Evolutionary conservation across 2,329 filamentous ascomycete species (phyloP).

Genomic region (Penicillium sp.): DNA sequence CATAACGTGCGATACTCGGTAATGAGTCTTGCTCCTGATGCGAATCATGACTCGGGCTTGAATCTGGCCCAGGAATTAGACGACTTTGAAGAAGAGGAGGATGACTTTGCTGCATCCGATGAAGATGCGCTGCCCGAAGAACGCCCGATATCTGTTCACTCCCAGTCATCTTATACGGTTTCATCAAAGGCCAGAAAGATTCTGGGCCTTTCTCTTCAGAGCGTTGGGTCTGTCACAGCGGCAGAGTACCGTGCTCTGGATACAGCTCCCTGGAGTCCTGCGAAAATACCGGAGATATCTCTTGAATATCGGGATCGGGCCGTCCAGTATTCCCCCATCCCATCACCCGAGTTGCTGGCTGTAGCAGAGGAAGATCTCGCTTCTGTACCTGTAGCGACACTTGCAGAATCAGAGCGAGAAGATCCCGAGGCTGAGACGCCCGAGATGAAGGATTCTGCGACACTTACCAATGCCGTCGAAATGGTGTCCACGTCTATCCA

Average conservation of each 20-base stretch:
- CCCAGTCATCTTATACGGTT: conserved; percentile 32
- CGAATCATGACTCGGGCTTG: conserved; percentile 56
- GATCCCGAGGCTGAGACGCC: not conserved
- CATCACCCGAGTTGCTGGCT: conserved; percentile 54
- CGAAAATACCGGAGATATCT: conserved; percentile 46
- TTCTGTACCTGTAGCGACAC: conserved; percentile 23
- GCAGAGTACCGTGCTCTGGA: conserved; percentile 22
- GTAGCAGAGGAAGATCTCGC: conserved; percentile 8
- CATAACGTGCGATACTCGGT: conserved; percentile 66
- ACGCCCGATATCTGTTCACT: conserved; percentile 39
- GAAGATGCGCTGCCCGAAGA: conserved; percentile 51
- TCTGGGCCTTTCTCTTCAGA: conserved; percentile 41
- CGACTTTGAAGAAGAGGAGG: conserved; percentile 77
- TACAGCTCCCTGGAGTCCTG: conserved; percentile 39
- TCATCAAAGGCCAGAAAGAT: conserved; percentile 43
- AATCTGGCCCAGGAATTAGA: conserved; percentile 88
- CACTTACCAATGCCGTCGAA: conserved; percentile 29
- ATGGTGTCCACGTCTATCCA: conserved; percentile 44
- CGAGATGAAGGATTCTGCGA: conserved; percentile 26
- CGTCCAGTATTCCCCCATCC: conserved; percentile 76
- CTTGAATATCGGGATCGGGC: conserved; percentile 67
- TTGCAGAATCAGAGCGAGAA: not conserved
- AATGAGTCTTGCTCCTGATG: conserved; percentile 53
- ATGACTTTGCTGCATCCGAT: conserved; percentile 57
- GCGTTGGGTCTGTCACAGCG: conserved; percentile 23